Evolutionary conservation across 768 basidiomycete genomes (phyloP).

Genomic region (Serendipita sp.): DNA sequence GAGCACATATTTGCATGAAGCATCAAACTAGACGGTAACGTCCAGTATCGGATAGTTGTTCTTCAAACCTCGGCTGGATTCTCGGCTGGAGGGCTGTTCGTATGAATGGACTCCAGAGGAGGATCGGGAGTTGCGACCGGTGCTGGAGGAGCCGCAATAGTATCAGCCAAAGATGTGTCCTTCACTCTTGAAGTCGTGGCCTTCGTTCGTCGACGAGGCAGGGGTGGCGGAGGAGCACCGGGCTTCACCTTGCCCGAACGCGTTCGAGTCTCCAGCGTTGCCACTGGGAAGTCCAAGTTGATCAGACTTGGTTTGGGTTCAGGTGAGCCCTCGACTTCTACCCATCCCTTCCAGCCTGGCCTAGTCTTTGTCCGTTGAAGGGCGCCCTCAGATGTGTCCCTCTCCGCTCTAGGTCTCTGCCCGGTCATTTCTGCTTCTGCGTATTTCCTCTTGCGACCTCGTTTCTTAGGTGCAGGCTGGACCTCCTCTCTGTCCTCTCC

Average conservation of each 20-base stretch:
- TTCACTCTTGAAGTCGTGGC: not conserved
- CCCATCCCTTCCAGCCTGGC: slow-evolving; percentile 3
- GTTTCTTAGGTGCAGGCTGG: not conserved
- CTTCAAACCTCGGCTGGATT: not conserved
- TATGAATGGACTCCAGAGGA: not conserved
- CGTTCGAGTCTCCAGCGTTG: not conserved
- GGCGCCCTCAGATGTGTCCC: not conserved
- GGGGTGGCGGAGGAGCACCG: not conserved
- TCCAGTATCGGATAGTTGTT: too few relatives aligned
- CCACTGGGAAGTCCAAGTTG: not conserved
- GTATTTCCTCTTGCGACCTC: not conserved
- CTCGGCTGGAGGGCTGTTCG: not conserved
- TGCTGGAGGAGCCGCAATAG: not conserved
- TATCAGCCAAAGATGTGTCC: not conserved
- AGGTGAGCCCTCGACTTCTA: slow-evolving; percentile 4
- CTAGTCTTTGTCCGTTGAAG: not conserved
- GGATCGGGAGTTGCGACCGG: not conserved
- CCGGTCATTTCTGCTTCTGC: not conserved
- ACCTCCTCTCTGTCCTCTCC: too few relatives aligned
- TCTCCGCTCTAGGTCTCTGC: not conserved
- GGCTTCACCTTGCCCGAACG: not conserved
- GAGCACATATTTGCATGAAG: too few relatives aligned
- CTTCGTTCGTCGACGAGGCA: not conserved
- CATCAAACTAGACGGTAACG: too few relatives aligned
- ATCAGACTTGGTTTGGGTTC: not conserved